A percentile compares a stretch with the other conserved stretches of the same genome.
These are phyloP conservation scores for Pyracantha coccinea DNA, from an alignment of 331 rosid species.

Conservation along the genomic window DNA sequence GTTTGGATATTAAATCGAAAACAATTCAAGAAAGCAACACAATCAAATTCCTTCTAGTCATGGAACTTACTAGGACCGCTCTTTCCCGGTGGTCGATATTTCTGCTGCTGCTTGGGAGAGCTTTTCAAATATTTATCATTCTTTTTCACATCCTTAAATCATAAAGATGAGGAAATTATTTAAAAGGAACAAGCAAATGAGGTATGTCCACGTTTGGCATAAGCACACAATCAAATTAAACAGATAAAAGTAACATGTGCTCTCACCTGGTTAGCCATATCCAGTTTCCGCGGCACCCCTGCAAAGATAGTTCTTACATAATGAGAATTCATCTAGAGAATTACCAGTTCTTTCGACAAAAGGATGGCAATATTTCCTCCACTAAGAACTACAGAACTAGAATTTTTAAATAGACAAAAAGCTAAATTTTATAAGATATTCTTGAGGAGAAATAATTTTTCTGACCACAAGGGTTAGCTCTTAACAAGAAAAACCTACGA, in stretches of 20 bases:
- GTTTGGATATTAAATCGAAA: not conserved
- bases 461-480: not conserved
- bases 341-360: too few species aligned
- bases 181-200: not conserved
- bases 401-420: not conserved
- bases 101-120: slow-evolving; percentile 39
- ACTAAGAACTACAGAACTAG: too few species aligned
- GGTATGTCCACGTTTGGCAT: not conserved
- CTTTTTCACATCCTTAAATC: slow-evolving; percentile 47
- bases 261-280: slow-evolving; percentile 65
- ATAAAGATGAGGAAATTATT: not conserved
- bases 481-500: not conserved
- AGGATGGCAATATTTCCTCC: not conserved
- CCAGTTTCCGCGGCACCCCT: slow-evolving; percentile 96
- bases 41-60: not conserved
- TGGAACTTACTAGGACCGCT: slow-evolving; percentile 53
- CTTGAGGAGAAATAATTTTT: not conserved
- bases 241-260: not conserved
- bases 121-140: slow-evolving; percentile 42
- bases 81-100: slow-evolving; percentile 66
- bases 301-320: slow-evolving; percentile 15
- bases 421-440: not conserved
- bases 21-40: not conserved
- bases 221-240: not conserved
- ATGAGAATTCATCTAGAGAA: slow-evolving; percentile 13